Conservation (phyloP, 257 asterid species). For the Solanum rostratum region DNA sequence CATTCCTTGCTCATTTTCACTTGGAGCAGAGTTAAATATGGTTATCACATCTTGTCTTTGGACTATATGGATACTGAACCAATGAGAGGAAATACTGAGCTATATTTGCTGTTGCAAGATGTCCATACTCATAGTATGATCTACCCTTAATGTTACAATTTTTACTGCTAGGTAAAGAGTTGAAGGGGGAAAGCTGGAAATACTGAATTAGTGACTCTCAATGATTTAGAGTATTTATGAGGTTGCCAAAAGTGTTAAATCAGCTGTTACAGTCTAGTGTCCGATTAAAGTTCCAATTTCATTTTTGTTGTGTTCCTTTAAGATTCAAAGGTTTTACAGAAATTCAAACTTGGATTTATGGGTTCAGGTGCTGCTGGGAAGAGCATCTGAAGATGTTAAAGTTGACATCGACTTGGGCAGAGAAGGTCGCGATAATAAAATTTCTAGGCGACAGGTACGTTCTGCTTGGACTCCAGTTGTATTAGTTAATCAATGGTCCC, state of each 20-base stretch:
- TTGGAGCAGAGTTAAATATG: neutral
- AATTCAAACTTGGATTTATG: neutral
- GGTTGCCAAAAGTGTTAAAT: neutral
- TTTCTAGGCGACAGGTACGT: constrained; percentile 75
- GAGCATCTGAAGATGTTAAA: constrained; percentile 42
- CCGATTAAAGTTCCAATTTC: neutral
- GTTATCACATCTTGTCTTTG: neutral
- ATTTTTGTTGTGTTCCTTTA: neutral
- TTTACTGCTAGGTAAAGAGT: neutral
- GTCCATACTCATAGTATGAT: neutral
- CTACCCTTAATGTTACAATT: neutral
- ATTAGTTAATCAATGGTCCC: neutral
- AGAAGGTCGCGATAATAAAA: constrained; percentile 41
- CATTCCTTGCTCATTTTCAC: neutral
- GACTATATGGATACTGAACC: neutral
- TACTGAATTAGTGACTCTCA: neutral
- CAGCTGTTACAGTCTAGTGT: neutral
- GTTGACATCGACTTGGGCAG: constrained; percentile 82
- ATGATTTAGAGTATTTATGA: neutral
- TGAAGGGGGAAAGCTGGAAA: neutral
- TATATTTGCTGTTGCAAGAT: neutral
- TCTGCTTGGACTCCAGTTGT: neutral
- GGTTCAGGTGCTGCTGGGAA: constrained; percentile 64
- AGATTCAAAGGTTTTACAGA: neutral
- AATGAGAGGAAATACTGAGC: neutral